A percentile compares a stretch with the other conserved stretches of the same genome.
Conservation (phyloP, 805 yeast genomes). For the Brettanomyces bruxellensis region DNA sequence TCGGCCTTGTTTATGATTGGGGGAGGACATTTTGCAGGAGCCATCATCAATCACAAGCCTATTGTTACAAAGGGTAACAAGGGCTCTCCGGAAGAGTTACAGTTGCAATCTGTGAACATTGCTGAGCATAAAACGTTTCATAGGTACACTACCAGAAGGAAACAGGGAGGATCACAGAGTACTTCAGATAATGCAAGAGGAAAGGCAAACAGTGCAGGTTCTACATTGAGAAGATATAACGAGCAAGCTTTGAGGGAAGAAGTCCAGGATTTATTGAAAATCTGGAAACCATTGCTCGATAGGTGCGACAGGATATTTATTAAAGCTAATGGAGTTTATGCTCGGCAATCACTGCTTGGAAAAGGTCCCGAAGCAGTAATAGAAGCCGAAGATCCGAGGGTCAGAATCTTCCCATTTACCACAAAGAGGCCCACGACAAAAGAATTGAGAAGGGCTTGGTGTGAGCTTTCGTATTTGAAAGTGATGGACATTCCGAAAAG, state of each 20-base stretch:
- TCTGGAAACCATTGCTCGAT: conserved; percentile 55
- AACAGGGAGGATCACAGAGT: conserved; percentile 96
- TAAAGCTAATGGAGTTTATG: conserved; percentile 38
- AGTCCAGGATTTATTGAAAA: conserved; percentile 53
- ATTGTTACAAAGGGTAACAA: conserved; percentile 47
- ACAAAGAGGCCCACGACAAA: conserved; percentile 78
- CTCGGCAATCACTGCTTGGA: conserved; percentile 20
- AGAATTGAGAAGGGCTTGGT: conserved; percentile 82
- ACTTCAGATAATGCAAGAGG: conserved; percentile 90
- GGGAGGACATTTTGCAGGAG: conserved; percentile 98
- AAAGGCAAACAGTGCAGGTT: conserved; percentile 94
- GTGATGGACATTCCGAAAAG: conserved; percentile 47
- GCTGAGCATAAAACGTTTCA: conserved; percentile 81
- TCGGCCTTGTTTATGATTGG: conserved; percentile 91
- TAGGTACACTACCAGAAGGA: conserved; percentile 90
- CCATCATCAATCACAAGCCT: conserved; percentile 70
- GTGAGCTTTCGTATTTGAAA: conserved; percentile 54
- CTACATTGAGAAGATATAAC: conserved; percentile 79
- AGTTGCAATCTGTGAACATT: conserved; percentile 56
- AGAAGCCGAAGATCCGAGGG: conserved; percentile 45
- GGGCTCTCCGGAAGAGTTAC: conserved; percentile 37
- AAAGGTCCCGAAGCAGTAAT: conserved; percentile 53
- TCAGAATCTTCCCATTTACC: conserved; percentile 76
- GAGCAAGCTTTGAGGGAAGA: conserved; percentile 78
- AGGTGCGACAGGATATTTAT: conserved; percentile 65